Base-by-base conservation (phyloP, 2,329 filamentous ascomycete genomes). In the Ampelomyces quisqualis region DNA sequence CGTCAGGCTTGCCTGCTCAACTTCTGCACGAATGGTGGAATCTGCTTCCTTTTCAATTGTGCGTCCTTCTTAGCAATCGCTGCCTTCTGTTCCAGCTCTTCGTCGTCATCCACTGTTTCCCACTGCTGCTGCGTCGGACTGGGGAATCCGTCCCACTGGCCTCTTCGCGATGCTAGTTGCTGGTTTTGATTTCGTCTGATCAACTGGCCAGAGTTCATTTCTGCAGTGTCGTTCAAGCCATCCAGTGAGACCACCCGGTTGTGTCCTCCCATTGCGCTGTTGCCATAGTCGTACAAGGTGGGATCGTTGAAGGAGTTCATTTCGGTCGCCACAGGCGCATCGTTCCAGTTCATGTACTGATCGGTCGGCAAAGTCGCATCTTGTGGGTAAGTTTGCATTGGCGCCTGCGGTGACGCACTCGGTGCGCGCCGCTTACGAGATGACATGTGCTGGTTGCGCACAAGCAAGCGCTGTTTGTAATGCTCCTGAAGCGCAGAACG, bases 1-100 rank as follows among this genome's bases (percentile, higher is more conserved):
- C 1, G 19, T 22, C 9, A 10, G 18, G 62, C 80, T 72, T 74
- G 94, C 91, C 91, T 97, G 82, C 90, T 95, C 40, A 98, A 73
- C 66, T 98, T 98, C 69, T 96, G 90, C 29, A 98, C 90, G 74
- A 98, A 98, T 0, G 93, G 91, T 1, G 93, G 91, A 8, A 98
- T 97, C 61, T 94, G 88, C 70, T 97, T 97, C 58, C 90, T 78
- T 70, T 95, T 97, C 11, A 85, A 79, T 65, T 90, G 86, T 0
- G 90, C 85, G 43, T 97, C 93, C 62, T 85, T 82, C 73, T 94
- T 95, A 7, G 90, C 90, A 47, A 86, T 75, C 51, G 85, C 77
- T 15, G 90, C 90, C 69, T 83, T 83, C 64, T 86, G 82, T 62
- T 95, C 89, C 46, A 96, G 72, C 39, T 86, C 77, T 48, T 90